Base-by-base conservation (phyloP, 2,329 filamentous ascomycete species). In the Curvularia spicifera region DNA sequence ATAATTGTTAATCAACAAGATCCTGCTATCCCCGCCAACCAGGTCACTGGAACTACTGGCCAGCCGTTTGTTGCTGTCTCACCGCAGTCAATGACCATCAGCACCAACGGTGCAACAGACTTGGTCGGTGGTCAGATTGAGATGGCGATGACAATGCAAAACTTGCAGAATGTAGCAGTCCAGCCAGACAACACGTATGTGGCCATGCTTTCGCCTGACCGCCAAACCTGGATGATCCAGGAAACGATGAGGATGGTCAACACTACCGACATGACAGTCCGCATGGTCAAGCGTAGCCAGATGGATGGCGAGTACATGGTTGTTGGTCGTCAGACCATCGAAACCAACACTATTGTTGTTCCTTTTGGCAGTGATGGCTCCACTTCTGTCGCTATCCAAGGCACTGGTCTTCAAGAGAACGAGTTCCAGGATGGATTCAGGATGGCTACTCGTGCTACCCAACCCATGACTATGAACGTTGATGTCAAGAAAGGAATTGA, bases 1-100 rank as follows among this genome's bases (percentile, higher is more conserved):
- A 60, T 77, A 71, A 75, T 77, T 26, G 74, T 77, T 71, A 77
- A 77, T 74, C 74, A 77, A 63, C 71, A 77, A 61, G 68, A 65
- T 29, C 69, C 71, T 9, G 61, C 74, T 5, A 67, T 77, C 20
- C 68, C 72, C 7, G 66, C 71, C 12, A 76, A 75, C 60, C 73
- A 76, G 53, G 72, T 77, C 43, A 75, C 74, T 20, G 74, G 74
- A 5, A 68, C 73, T 1, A 75, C 74, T 18, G 74, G 74, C 15
- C 72, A 75, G 62, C 74, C 74, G 0, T 77, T 77, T 44, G 71
- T 77, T 42, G 70, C 71, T 35, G 61, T 77, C 22, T 68, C 65
- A 37, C 62, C 65, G 10, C 70, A 71, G 35, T 76, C 74, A 26
- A 71, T 77, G 68, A 68, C 64, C 24, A 70, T 77, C 56, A 75